Base-by-base conservation (phyloP, 1,284 basidiomycete species). In the Cryptococcus hybrid region DNA sequence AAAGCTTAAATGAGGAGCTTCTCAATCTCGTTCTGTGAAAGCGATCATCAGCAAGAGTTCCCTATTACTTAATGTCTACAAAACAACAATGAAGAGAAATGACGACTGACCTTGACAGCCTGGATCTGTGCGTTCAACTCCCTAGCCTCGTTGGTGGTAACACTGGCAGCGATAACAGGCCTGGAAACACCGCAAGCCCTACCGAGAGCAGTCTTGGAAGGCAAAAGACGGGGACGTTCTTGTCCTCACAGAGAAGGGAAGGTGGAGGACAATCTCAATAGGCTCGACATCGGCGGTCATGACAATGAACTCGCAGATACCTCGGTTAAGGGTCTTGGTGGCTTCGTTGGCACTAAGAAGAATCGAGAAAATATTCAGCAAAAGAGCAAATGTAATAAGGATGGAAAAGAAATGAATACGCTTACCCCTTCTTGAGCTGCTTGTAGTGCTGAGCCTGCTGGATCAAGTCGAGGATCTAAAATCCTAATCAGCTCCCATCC, bases 171-270 rank as follows among this genome's bases (percentile, higher is more conserved):
- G 63, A 99, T 98, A 67, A 99, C 96, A 42, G 95, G 90, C 61
- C 96, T 83, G 45, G 91, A 89, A 52, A 99, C 95, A 63, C 94
- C 92, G 79, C 95, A 99, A 44, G 95, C 95, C 57, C 95, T 86
- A 50, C 95, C 96, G 40, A 99, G 84, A 15, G 95, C 94, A 58
- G 69, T 69, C 61, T 72, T 69, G 60, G 60, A 90, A 42, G 91
- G 91, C 47, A 99, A 84, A n/a, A n/a, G n/a, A n/a, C n/a, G 11
- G 90, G 83, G n/a, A 97, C 93, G 81, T 96, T 96, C 92, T 99
- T 99, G 83, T 99, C 96, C 80, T 99, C 96, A 77, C 96, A 99
- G 46, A 99, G 84, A 54, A 99, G 83, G 96, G 96, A 35, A 99
- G 86, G 80, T 99, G 96, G 64, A 99, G 86, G 51, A 99, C 82